Conservation (phyloP, 768 basidiomycete genomes). For the Kwoniella dendrophila region DNA sequence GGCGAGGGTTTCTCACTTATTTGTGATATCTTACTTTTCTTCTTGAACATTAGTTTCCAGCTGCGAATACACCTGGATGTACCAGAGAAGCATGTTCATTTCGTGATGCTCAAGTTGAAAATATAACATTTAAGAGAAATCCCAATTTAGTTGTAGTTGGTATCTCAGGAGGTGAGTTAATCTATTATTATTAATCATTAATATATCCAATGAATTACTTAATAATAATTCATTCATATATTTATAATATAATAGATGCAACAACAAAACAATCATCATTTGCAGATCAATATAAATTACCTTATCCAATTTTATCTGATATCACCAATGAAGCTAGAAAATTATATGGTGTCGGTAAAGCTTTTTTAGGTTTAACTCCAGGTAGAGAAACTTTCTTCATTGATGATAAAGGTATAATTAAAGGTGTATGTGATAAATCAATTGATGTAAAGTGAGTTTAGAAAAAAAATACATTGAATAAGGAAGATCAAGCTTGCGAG, state of each 20-base stretch:
- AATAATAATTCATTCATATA: background rate
- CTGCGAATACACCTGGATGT: conserved; percentile 71
- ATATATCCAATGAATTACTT: no score
- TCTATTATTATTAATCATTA: background rate
- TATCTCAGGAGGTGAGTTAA: conserved; percentile 61
- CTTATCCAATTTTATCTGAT: conserved; percentile 77
- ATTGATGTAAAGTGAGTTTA: conserved; percentile 21
- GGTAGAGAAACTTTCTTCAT: conserved; percentile 74
- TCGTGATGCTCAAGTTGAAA: conserved; percentile 74
- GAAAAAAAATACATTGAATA: no score
- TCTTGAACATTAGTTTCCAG: conserved; percentile 31
- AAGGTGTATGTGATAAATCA: conserved; percentile 58
- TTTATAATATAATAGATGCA: conserved; percentile 62
- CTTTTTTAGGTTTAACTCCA: conserved; percentile 67
- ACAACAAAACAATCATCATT: conserved; percentile 74
- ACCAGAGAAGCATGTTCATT: conserved; percentile 81
- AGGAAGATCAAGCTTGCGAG: no score
- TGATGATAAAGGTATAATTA: conserved; percentile 69
- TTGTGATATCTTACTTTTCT: background rate
- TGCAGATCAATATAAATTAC: conserved; percentile 61
- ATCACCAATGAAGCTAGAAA: conserved; percentile 65
- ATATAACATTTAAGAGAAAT: conserved; percentile 63
- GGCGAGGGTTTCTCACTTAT: no score
- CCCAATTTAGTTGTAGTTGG: conserved; percentile 69
- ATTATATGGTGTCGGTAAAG: conserved; percentile 68